Conservation (phyloP, 2,329 filamentous ascomycete genomes). For the Immersiporthe knoxdaviesiana region DNA sequence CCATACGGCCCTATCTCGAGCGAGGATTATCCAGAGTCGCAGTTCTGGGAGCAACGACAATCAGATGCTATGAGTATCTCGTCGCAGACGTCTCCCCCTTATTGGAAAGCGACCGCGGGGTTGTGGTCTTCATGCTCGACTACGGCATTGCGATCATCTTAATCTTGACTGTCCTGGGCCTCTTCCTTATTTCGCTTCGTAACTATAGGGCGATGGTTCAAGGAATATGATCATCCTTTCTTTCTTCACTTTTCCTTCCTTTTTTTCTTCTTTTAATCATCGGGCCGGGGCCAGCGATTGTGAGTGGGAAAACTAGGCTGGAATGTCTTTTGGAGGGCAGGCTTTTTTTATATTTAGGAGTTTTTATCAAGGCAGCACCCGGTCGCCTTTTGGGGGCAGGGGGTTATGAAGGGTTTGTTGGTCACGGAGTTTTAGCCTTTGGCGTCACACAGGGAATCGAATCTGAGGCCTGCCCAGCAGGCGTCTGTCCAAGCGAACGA, state of each 20-base stretch:
- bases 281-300: background rate
- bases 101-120: background rate
- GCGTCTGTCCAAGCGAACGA: background rate
- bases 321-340: background rate
- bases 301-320: background rate
- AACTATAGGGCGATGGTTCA: background rate
- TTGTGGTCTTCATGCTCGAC: background rate
- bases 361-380: background rate
- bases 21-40: constrained; percentile 1
- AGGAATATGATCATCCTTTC: background rate
- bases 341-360: background rate
- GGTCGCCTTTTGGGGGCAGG: background rate
- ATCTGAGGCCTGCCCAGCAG: background rate
- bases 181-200: constrained; percentile 7
- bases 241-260: too few species aligned
- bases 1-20: background rate
- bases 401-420: background rate
- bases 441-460: background rate
- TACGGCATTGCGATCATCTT: background rate
- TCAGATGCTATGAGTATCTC: background rate
- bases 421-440: background rate
- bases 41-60: background rate
- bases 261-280: background rate
- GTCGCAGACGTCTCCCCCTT: background rate
- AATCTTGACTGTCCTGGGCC: background rate